Conservation (phyloP, 768 basidiomycete genomes). For the Cyathus striatus region DNA sequence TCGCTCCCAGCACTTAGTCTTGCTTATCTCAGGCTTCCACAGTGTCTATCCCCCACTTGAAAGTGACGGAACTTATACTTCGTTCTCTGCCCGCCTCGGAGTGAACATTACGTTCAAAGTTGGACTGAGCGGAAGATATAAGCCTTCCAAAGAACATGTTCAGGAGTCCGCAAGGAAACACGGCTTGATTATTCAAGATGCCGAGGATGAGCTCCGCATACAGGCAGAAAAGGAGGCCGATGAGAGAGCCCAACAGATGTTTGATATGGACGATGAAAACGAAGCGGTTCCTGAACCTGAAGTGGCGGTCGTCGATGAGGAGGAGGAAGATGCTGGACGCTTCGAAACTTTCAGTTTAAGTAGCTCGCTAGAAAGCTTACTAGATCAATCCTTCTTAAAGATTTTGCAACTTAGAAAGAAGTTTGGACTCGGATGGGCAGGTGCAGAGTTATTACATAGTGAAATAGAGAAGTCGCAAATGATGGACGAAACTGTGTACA, state of each 20-base stretch:
- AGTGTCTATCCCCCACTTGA: constrained; percentile 50
- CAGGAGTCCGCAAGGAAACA: constrained; percentile 44
- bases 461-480: constrained; percentile 41
- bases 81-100: constrained; percentile 25
- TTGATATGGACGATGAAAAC: constrained; percentile 17
- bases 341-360: constrained; percentile 65
- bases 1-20: constrained; percentile 50
- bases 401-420: constrained; percentile 46
- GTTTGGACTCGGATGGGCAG: constrained; percentile 63
- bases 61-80: constrained; percentile 34
- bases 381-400: constrained; percentile 52
- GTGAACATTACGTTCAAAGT: constrained; percentile 49
- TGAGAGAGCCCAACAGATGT: constrained; percentile 8
- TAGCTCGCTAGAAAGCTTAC: constrained; percentile 53
- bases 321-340: constrained; percentile 27
- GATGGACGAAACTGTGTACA: constrained; percentile 32
- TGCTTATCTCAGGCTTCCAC: constrained; percentile 57
- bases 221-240: constrained; percentile 27
- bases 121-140: constrained; percentile 56
- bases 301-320: no score
- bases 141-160: constrained; percentile 48
- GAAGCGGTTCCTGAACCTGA: constrained; percentile 7
- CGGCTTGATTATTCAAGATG: constrained; percentile 39
- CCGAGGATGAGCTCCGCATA: constrained; percentile 31
- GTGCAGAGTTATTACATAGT: constrained; percentile 50